Base-by-base conservation (phyloP, 1,139 yeast genomes). In the Protomyces lactucae-debilis region DNA sequence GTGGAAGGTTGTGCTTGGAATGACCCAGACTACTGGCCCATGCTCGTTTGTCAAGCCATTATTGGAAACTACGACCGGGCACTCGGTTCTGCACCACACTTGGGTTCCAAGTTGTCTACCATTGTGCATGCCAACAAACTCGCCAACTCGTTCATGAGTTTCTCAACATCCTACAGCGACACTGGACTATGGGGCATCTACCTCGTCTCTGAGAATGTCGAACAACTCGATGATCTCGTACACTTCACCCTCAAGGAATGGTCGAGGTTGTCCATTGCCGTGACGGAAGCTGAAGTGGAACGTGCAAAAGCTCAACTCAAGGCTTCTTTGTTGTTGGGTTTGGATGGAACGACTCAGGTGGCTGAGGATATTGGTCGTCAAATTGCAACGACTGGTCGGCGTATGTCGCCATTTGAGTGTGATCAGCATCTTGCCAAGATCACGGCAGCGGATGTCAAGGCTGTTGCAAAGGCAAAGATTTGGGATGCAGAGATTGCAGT, bases 1-100 rank as follows among this genome's bases (percentile, higher is more conserved):
- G 87, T 93, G n/a, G 99, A 93, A 78, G 98, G 99, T 71, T 97
- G 92, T 35, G 87, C 96, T 57, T 93, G 99, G 99, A 87, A 89
- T 40, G 90, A 95, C 3, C 92, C 95, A 8, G 98, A 93, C 75
- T 93, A 92, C 77, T 92, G 91, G 79, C 88, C 95, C 36, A 97
- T 97, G 1, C 82, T 95, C 25, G 96, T 93, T 0, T 95, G 97
- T 4, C 97, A 93, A 77, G 97, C 98, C 16, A 88, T 93, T 68
- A 87, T 93, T 57, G 99, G 99, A 53, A 89, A 92, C 72, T 93
- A 98, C 98, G 99, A 93, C 76, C 85, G 99, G 73, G 86, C 97
- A 9, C 78, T 87, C 68, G 97, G 97, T 48, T 89, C 93, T 5
- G 82, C 93, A 67, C 90, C 95, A 1, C 85, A 83, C 80, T 87